A percentile compares a stretch with the other conserved stretches of the same genome.
These are phyloP conservation scores for Leishmania aethiopica DNA, from an alignment of 208 protist genomes.

Conservation along the genomic window DNA sequence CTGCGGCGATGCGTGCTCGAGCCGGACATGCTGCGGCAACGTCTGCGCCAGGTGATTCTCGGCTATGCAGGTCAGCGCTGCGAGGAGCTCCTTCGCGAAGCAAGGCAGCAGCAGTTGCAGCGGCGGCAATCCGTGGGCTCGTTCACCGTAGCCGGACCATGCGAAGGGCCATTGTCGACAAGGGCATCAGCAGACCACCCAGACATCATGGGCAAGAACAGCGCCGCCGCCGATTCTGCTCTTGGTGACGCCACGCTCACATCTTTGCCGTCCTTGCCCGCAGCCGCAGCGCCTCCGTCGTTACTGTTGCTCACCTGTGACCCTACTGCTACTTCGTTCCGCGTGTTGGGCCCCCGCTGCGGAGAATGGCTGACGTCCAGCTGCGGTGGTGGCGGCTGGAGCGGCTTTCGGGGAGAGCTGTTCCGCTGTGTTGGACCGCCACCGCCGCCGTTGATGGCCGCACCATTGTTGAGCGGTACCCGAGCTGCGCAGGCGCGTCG, in stretches of 20 bases:
- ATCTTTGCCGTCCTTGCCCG: not conserved
- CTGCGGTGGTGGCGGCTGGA: conserved; percentile 17
- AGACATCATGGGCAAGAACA: not conserved
- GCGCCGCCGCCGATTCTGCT: not conserved
- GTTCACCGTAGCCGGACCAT: not conserved
- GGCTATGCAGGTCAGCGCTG: conserved; percentile 34
- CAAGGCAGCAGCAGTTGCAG: conserved; percentile 10
- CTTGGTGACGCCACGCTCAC: not conserved
- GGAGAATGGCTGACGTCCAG: conserved; percentile 30
- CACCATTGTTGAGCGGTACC: not conserved
- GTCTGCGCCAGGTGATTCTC: conserved; percentile 40
- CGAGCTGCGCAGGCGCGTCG: not conserved
- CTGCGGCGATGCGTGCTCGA: conserved; percentile 39
- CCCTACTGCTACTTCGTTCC: conserved; percentile 24
- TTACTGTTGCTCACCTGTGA: conserved; percentile 18
- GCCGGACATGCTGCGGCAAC: conserved; percentile 28
- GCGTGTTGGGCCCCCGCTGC: conserved; percentile 22
- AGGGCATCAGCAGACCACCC: no score
- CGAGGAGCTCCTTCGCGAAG: conserved; percentile 32
- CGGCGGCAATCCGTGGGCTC: not conserved
- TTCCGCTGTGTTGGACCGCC: conserved; percentile 23
- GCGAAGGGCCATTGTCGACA: not conserved
- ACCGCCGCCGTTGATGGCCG: not conserved
- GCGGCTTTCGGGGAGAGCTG: conserved; percentile 34
- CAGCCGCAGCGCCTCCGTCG: not conserved